Percentiles rank a stretch among this genome's conserved stretches.
Conservation (phyloP, 441 rosid genomes). For the Croton laevigatus region DNA sequence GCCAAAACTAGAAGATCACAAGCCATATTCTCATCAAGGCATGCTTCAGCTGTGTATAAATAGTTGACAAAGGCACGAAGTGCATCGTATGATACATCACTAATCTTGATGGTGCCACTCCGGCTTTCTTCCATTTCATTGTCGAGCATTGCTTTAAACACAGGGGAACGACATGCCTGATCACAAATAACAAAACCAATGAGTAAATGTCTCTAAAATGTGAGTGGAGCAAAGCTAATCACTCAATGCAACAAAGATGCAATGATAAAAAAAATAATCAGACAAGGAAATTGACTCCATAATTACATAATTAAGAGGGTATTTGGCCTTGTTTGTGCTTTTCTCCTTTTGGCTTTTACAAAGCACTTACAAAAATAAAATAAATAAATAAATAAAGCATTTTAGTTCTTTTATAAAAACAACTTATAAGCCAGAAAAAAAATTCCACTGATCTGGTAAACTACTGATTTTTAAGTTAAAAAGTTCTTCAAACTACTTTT, state of each 20-base stretch:
- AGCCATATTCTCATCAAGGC: slow-evolving; percentile 75
- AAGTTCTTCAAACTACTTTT: too few relatives aligned
- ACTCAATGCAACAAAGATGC: not conserved
- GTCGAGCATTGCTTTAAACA: slow-evolving; percentile 82
- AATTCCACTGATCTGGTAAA: too few relatives aligned
- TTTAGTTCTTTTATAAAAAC: too few relatives aligned
- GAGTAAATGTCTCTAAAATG: not conserved
- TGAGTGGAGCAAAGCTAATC: not conserved
- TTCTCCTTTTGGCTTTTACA: too few relatives aligned
- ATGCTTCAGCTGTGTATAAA: slow-evolving; percentile 76
- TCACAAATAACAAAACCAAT: slow-evolving; percentile 13
- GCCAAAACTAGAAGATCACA: slow-evolving; percentile 81
- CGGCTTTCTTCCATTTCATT: slow-evolving; percentile 87
- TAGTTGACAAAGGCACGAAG: slow-evolving; percentile 62
- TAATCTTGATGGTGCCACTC: slow-evolving; percentile 84
- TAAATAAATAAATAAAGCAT: too few relatives aligned
- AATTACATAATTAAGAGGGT: not conserved
- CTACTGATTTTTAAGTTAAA: too few relatives aligned
- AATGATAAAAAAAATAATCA: not conserved
- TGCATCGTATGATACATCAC: slow-evolving; percentile 63
- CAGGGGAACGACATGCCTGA: slow-evolving; percentile 77
- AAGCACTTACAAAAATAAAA: too few relatives aligned
- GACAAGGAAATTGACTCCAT: not conserved
- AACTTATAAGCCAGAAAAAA: too few relatives aligned
- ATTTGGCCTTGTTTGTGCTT: too few relatives aligned